Base-by-base conservation (phyloP, 2,329 filamentous ascomycete genomes). In the Apiospora malaysiana region DNA sequence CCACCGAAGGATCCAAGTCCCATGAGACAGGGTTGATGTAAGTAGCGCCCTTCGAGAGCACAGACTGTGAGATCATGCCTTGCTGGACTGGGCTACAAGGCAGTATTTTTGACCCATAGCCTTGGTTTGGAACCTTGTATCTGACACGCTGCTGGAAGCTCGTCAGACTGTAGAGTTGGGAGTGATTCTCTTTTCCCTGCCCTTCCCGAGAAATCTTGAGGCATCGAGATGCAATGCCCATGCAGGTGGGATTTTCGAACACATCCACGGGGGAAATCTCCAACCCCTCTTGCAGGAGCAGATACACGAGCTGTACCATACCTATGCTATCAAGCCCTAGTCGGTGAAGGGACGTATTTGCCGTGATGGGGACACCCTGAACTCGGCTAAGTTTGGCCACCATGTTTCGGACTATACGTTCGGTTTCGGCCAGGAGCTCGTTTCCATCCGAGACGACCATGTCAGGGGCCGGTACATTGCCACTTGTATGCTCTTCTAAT, bases 241-340 rank as follows among this genome's bases (percentile, higher is more conserved):
- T 81, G 73, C 82, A 85, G 66, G 80, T 88, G 0, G 86, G 85
- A 70, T 85, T 85, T 76, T 93, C 90, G 69, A 98, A 87, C 18
- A 98, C 90, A 78, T 97, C 93, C 1, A 90, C 88, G 0, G 93
- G 90, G 1, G 90, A 89, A 0, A 94, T 81, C 1, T 79, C 77
- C 49, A 90, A 83, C 0, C 90, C 90, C 23, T 86, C 76, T 49
- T 85, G 87, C 23, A 92, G 89, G 21, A 98, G 83, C 37, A 86
- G 82, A 1, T 89, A 86, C 0, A 94, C 93, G 12, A 97, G 85
- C 77, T 97, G 94, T 6, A 91, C 87, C 0, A 94, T 93, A 72
- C 92, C 95, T 76, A 98, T 96, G 78, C 95, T 98, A 80, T 98
- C 95, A 4, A 98, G 83, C 0, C 95, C 95, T n/a, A 97, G 88